Evolutionary conservation across 306 rosid species (phyloP), one percentile per base, ranked within the genome.

Genomic region (Neltuma alba): DNA sequence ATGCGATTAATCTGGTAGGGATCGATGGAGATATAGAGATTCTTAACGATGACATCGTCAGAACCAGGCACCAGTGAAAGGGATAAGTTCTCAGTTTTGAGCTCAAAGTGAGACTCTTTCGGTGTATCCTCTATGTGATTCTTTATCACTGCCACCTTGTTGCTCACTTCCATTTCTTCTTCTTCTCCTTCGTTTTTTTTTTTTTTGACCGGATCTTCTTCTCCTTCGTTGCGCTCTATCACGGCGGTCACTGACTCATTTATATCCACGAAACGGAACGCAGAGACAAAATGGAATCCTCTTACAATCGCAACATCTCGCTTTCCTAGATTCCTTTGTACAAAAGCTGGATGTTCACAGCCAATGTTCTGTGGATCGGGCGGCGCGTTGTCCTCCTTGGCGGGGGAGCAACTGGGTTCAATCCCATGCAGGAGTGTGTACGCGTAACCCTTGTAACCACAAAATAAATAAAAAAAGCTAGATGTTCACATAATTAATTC

Each of bases 1-100:
- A 93, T 89, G 75, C 94, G 86, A 54, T 91, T 93, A 13, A 91
- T 18, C 73, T 86, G 88, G 69, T 84, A 89, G 2, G 96, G 96
- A 31, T 93, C 96, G 14, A 93, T 83, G 0, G 96, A 93, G 27
- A 89, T 81, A 34, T 84, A 87, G 5, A 92, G 77, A 86, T 85
- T 91, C 82, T 86, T 91, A 6, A 92, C 80, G 4, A 91, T 72
- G 31, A 91, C 37, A 14, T 84, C 88, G 25, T 78, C 84, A 25
- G 89, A 87, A 20, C 86, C 89, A n/a, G 84, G 30, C 45, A 50
- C 60, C 50, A 85, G 44, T 2, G 82, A 80, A 0, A 86, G 80
- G 60, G 25, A 18, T 25, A 94, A 38, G 38, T 74, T 52, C 75
- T 63, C 80, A 14, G 76, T 74, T 76, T 80, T 89, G 14, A 90